phyloP scores from a whole-genome alignment of 306 rosid genomes.

The Quercus cerris region DNA sequence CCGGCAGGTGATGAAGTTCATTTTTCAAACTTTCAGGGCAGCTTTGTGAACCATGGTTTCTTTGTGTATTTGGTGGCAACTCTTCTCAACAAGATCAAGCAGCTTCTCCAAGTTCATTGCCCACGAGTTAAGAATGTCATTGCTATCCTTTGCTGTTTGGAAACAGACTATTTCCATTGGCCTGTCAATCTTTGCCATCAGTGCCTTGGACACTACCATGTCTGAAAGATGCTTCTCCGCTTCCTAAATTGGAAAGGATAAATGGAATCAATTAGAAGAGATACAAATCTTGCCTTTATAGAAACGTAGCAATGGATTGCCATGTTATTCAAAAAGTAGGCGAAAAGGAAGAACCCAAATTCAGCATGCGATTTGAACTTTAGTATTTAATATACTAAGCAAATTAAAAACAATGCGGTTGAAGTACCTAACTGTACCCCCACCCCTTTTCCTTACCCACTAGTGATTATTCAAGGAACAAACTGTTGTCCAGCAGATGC shows the following conservation, averaged over 20 bases:
- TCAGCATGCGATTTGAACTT: not conserved
- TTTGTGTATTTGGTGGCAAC: slow-evolving; percentile 96
- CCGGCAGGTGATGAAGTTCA: slow-evolving; percentile 7
- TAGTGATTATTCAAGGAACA: no score
- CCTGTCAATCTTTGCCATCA: slow-evolving; percentile 89
- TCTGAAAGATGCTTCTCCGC: slow-evolving; percentile 97
- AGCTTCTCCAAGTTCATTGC: slow-evolving; percentile 87
- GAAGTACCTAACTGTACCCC: no score
- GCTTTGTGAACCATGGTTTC: slow-evolving; percentile 97
- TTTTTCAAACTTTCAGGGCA: slow-evolving; percentile 57
- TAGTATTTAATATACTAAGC: not conserved
- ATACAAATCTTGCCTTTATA: not conserved
- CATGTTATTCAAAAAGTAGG: slow-evolving; percentile 2
- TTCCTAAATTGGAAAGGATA: slow-evolving; percentile 44
- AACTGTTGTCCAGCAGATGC: no score
- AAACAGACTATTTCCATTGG: slow-evolving; percentile 80
- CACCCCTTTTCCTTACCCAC: no score
- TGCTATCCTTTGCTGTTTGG: slow-evolving; percentile 88
- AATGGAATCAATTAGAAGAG: not conserved
- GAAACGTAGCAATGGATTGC: not conserved
- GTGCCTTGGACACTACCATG: slow-evolving; percentile 96
- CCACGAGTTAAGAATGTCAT: slow-evolving; percentile 86
- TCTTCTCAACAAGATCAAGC: slow-evolving; percentile 96
- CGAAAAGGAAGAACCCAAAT: not conserved
- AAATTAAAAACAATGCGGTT: not conserved